Evolutionary conservation across 2,329 filamentous ascomycete genomes (phyloP).

Genomic region (Xenoacremonium recifei): DNA sequence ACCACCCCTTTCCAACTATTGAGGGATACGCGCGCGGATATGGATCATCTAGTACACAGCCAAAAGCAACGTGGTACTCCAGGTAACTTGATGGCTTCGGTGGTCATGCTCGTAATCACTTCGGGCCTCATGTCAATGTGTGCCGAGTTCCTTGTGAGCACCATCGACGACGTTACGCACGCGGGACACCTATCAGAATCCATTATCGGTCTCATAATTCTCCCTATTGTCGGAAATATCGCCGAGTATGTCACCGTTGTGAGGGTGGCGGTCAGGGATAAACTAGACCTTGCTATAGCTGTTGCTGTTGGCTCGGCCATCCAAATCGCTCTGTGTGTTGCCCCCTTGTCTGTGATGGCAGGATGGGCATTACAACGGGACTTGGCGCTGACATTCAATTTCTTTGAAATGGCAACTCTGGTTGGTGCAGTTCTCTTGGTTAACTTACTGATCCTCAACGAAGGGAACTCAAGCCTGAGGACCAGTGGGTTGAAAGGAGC

Average conservation of each 20-base stretch:
- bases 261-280: constrained; percentile 57
- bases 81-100: constrained; percentile 35
- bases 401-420: constrained; percentile 73
- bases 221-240: constrained; percentile 62
- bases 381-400: constrained; percentile 68
- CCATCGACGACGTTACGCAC: constrained; percentile 55
- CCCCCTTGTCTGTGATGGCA: constrained; percentile 58
- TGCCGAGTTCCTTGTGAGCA: constrained; percentile 60
- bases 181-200: constrained; percentile 50
- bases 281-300: constrained; percentile 61
- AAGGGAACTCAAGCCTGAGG: constrained; percentile 64
- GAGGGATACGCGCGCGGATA: constrained; percentile 4
- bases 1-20: no score
- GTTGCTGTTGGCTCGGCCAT: constrained; percentile 61
- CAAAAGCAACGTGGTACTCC: constrained; percentile 7
- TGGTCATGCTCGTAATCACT: constrained; percentile 50
- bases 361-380: constrained; percentile 56
- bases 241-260: constrained; percentile 64
- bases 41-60: background rate
- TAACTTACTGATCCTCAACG: constrained; percentile 73
- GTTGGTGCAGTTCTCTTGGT: constrained; percentile 71
- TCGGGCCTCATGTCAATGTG: constrained; percentile 58
- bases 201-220: constrained; percentile 60
- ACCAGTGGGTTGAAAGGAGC: constrained; percentile 52
- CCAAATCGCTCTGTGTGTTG: constrained; percentile 61